phyloP scores from a whole-genome alignment of 192 early-diverging fungal genomes.

The Thamnidium elegans region DNA sequence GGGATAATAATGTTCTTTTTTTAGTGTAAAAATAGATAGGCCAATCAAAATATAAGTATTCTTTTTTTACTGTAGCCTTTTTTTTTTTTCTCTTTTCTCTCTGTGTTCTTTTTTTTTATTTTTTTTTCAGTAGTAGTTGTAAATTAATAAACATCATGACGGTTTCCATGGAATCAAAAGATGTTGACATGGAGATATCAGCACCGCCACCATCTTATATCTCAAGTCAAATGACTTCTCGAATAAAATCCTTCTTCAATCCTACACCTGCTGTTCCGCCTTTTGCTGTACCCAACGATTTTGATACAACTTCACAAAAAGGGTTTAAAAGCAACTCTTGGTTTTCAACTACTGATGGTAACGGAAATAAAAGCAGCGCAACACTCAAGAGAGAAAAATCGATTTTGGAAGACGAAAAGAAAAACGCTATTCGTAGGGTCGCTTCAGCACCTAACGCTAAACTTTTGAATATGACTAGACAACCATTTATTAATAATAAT shows the following conservation, averaged over 20 bases:
- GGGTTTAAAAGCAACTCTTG: constrained; percentile 38
- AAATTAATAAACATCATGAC: constrained; percentile 11
- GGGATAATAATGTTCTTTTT: too few species aligned
- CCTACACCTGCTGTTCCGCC: constrained; percentile 19
- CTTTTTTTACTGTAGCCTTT: not conserved
- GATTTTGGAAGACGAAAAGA: constrained; percentile 8
- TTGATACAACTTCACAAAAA: constrained; percentile 25
- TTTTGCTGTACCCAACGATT: constrained; percentile 36
- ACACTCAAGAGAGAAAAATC: not conserved
- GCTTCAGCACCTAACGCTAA: constrained; percentile 50
- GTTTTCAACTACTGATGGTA: constrained; percentile 21
- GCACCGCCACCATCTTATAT: constrained; percentile 32
- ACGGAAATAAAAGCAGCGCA: too few species aligned
- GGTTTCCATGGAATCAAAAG: constrained; percentile 15
- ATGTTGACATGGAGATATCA: constrained; percentile 19
- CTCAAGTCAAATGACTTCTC: constrained; percentile 29
- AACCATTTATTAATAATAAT: not conserved
- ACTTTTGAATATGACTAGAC: constrained; percentile 10
- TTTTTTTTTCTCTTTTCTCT: constrained; percentile 8
- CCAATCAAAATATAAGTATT: too few species aligned
- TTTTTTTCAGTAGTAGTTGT: not conserved
- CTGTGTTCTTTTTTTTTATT: constrained; percentile 13
- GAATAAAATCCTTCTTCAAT: constrained; percentile 35
- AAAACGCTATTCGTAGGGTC: constrained; percentile 47
- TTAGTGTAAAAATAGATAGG: too few species aligned